A percentile compares a stretch with the other conserved stretches of the same genome.
These are phyloP conservation scores for Diaporthe aspalathi DNA, from an alignment of 2,329 filamentous ascomycete genomes.

Conservation along the genomic window DNA sequence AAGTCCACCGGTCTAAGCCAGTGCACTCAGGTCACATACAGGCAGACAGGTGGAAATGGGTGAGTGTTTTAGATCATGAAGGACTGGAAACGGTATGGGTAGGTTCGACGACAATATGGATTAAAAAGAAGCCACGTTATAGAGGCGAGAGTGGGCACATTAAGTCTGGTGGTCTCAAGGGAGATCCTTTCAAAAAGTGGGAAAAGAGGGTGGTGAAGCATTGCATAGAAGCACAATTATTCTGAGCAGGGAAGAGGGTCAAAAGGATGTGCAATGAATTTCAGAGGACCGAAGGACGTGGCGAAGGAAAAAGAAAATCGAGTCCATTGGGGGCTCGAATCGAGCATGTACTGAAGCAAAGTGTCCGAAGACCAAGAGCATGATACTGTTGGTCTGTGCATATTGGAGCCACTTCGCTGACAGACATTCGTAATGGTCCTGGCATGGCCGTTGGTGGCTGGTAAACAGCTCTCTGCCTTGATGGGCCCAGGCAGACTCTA, in stretches of 20 bases:
- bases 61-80: too few species aligned
- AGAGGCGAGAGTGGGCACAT: too few species aligned
- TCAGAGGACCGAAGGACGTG: background rate
- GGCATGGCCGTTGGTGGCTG: background rate
- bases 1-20: too few species aligned
- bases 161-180: too few species aligned
- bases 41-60: too few species aligned
- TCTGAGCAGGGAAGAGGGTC: background rate
- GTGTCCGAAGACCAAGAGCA: slow-evolving; percentile 9
- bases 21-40: too few species aligned
- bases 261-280: background rate
- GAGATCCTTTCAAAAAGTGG: too few species aligned
- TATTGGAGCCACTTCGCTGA: slow-evolving; percentile 7
- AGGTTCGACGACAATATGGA: too few species aligned
- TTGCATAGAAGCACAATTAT: too few species aligned
- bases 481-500: background rate
- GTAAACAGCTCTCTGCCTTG: background rate
- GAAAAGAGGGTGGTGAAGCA: background rate
- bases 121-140: too few species aligned
- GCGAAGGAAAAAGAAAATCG: background rate
- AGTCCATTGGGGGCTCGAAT: background rate
- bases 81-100: too few species aligned
- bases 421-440: fast-evolving
- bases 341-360: background rate
- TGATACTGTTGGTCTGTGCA: too few species aligned